A percentile compares a stretch with the other conserved stretches of the same genome.
phyloP scores from a whole-genome alignment of 2,329 filamentous ascomycete species.

The Cercospora beticola region DNA sequence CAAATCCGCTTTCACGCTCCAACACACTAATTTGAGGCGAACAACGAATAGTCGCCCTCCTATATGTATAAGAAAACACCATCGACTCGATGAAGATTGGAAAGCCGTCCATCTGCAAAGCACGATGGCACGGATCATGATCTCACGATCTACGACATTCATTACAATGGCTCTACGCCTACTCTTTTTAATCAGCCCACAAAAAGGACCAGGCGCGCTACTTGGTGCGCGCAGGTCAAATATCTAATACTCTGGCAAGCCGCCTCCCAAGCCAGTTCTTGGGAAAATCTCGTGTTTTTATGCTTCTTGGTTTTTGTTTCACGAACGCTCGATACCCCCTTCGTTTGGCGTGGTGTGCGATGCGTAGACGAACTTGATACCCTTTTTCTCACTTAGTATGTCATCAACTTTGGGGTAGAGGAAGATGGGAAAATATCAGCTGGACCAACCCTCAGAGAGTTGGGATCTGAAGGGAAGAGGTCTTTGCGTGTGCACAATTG shows the following conservation, averaged over 20 bases:
- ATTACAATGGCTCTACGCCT: background rate
- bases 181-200: background rate
- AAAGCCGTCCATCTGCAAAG: constrained; percentile 4
- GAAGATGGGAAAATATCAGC: background rate
- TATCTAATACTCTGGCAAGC: background rate
- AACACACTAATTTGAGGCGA: constrained; percentile 4
- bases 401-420: background rate
- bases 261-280: background rate
- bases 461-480: background rate
- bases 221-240: background rate
- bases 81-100: constrained; percentile 1
- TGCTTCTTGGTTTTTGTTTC: constrained; percentile 2
- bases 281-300: background rate
- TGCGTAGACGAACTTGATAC: constrained; percentile 6
- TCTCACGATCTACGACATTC: constrained; percentile 18
- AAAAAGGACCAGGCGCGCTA: background rate
- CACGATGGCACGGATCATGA: constrained; percentile 9
- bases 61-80: background rate
- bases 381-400: constrained; percentile 2
- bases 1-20: constrained; percentile 8
- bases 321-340: constrained; percentile 14
- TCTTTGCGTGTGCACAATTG: background rate
- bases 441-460: background rate
- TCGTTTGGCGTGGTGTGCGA: constrained; percentile 13
- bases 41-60: background rate